These are phyloP conservation scores for Pseudocercospora vitis DNA, from an alignment of 2,329 filamentous ascomycete genomes.

Conservation along the genomic window DNA sequence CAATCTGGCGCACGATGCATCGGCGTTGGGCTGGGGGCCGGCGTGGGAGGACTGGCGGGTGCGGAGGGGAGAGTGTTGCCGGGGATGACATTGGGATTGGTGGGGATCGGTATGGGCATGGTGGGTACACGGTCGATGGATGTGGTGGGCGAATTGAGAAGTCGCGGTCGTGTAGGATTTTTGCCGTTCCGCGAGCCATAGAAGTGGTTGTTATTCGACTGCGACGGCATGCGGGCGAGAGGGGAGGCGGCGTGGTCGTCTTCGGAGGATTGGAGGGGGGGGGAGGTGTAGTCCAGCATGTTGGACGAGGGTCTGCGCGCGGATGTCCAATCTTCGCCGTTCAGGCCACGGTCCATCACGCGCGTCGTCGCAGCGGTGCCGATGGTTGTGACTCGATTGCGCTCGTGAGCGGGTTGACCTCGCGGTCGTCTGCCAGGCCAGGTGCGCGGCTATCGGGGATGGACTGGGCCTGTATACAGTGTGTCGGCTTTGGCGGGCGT, in stretches of 20 bases:
- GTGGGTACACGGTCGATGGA: conserved; percentile 32
- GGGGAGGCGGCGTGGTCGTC: conserved; percentile 26
- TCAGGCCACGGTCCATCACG: neutral
- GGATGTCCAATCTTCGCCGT: neutral
- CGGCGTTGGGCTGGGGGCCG: conserved; percentile 65
- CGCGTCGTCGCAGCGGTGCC: no score
- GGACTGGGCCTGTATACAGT: neutral
- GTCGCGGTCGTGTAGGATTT: conserved; percentile 43
- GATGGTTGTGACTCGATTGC: neutral
- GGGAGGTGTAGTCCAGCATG: conserved; percentile 35
- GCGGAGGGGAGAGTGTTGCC: conserved; percentile 64
- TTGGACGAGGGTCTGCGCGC: conserved; percentile 28
- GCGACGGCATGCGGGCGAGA: conserved; percentile 35
- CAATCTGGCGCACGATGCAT: conserved; percentile 67
- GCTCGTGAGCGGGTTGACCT: neutral
- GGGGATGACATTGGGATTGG: conserved; percentile 52
- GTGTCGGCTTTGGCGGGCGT: neutral
- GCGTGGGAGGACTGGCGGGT: conserved; percentile 66
- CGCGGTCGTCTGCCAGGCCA: neutral
- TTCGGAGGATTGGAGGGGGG: conserved; percentile 19
- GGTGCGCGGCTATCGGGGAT: neutral
- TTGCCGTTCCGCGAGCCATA: conserved; percentile 36
- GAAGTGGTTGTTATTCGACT: conserved; percentile 37
- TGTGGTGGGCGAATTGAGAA: conserved; percentile 46
- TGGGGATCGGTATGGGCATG: conserved; percentile 48